A percentile compares a stretch with the other conserved stretches of the same genome.
Conservation (phyloP, 768 basidiomycete species). For the Russula dissimulans region DNA sequence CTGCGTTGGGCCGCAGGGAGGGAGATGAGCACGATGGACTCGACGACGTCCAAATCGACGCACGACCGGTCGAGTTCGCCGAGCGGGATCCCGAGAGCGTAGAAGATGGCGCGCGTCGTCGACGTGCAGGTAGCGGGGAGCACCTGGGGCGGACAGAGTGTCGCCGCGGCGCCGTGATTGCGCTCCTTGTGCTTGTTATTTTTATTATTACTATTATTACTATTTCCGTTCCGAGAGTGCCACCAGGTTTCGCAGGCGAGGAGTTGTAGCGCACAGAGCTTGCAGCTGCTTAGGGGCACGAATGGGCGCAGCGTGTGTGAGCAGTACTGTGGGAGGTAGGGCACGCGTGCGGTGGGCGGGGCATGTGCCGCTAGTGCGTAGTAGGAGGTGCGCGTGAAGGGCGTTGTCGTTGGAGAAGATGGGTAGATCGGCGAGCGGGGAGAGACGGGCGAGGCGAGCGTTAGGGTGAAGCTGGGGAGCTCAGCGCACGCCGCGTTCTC, state of each 20-base stretch:
- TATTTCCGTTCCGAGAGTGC: not conserved
- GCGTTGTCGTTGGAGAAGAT: too few species aligned
- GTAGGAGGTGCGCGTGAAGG: not conserved
- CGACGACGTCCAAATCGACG: not conserved
- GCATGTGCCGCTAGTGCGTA: not conserved
- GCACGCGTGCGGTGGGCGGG: not conserved
- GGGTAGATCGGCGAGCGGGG: not conserved
- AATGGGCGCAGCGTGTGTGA: not conserved
- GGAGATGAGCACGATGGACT: not conserved
- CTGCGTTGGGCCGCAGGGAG: not conserved
- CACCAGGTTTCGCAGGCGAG: constrained; percentile 9
- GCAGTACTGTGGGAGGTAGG: constrained; percentile 5
- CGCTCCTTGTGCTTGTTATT: too few species aligned
- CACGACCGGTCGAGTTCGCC: not conserved
- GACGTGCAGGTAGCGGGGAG: not conserved
- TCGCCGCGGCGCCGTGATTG: too few species aligned
- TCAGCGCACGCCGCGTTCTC: not conserved
- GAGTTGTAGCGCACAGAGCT: not conserved
- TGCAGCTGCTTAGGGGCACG: not conserved
- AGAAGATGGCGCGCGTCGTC: not conserved
- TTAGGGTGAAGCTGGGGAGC: not conserved
- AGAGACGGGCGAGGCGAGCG: not conserved
- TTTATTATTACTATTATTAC: too few species aligned
- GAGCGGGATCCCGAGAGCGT: constrained; percentile 1
- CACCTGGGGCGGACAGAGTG: not conserved